These are phyloP conservation scores for Arthrobotrys sphaeroides DNA, from an alignment of 2,329 filamentous ascomycete species.

Conservation along the genomic window DNA sequence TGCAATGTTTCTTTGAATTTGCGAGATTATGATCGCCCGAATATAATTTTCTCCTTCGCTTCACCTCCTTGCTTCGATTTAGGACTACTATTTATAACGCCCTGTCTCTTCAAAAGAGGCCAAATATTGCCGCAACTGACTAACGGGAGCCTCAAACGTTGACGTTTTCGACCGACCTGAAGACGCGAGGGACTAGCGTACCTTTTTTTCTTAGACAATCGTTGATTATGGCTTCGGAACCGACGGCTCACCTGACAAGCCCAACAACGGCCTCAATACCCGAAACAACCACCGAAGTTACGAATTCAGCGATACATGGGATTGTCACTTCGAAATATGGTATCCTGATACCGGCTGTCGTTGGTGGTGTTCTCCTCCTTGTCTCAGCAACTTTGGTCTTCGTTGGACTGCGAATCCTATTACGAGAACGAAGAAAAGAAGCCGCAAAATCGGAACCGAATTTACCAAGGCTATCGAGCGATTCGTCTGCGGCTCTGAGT, in stretches of 20 bases:
- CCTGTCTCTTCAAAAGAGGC: neutral
- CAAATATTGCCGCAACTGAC: neutral
- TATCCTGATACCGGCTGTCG: conserved; percentile 6
- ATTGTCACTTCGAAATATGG: conserved; percentile 31
- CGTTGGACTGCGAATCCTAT: conserved; percentile 22
- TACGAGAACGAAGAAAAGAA: conserved; percentile 31
- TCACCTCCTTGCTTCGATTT: conserved; percentile 10
- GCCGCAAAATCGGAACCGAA: conserved; percentile 1
- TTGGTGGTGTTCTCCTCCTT: conserved; percentile 22
- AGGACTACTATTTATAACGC: conserved; percentile 2
- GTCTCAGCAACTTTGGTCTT: conserved; percentile 32
- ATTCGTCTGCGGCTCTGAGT: neutral
- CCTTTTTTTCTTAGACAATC: neutral
- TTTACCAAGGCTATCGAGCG: neutral
- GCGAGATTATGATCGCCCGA: neutral
- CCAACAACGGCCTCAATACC: conserved; percentile 13
- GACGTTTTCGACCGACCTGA: neutral
- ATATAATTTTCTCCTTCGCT: neutral
- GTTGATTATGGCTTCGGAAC: neutral
- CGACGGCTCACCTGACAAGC: conserved; percentile 7
- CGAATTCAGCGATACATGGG: conserved; percentile 11
- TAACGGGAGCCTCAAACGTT: neutral
- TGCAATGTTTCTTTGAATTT: neutral
- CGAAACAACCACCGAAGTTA: conserved; percentile 1
- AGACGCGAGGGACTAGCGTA: neutral